These are phyloP conservation scores for Arachnopeziza araneosa DNA, from an alignment of 2,329 filamentous ascomycete genomes.

Conservation along the genomic window DNA sequence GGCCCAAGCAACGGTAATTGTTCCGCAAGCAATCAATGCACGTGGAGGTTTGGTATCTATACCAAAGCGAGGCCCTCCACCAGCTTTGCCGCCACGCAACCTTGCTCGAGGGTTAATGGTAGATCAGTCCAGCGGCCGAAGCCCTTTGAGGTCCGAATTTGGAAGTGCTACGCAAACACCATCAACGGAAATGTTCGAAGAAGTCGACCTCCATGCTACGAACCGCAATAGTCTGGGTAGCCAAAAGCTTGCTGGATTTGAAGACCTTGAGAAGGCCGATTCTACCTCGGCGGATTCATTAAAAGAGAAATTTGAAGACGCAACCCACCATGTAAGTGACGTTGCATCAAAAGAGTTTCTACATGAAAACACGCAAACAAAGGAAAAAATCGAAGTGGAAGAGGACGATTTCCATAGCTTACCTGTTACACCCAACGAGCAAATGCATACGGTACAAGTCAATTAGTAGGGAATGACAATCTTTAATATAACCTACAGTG, in stretches of 20 bases:
- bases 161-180: slow-evolving; percentile 11
- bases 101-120: slow-evolving; percentile 43
- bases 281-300: not conserved
- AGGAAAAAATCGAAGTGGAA: not conserved
- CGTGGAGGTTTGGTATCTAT: slow-evolving; percentile 81
- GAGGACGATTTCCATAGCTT: slow-evolving; percentile 18
- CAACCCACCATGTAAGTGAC: not conserved
- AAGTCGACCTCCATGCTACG: slow-evolving; percentile 24
- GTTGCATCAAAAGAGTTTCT: not conserved
- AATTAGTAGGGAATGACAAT: not conserved
- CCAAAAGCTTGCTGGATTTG: not conserved
- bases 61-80: slow-evolving; percentile 71
- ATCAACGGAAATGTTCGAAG: slow-evolving; percentile 29
- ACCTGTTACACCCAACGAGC: slow-evolving; percentile 14
- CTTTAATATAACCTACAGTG: not conserved
- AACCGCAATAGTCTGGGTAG: slow-evolving; percentile 6
- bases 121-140: slow-evolving; percentile 13
- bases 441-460: not conserved
- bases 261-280: not conserved
- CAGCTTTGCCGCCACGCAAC: slow-evolving; percentile 66
- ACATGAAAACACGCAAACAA: slow-evolving; percentile 2
- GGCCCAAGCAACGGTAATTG: slow-evolving; percentile 51
- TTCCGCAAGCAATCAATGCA: slow-evolving; percentile 44
- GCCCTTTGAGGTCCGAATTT: not conserved
- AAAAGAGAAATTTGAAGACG: not conserved